Evolutionary conservation across 164 flowering plant species (phyloP).

Genomic region (Buxus sempervirens): DNA sequence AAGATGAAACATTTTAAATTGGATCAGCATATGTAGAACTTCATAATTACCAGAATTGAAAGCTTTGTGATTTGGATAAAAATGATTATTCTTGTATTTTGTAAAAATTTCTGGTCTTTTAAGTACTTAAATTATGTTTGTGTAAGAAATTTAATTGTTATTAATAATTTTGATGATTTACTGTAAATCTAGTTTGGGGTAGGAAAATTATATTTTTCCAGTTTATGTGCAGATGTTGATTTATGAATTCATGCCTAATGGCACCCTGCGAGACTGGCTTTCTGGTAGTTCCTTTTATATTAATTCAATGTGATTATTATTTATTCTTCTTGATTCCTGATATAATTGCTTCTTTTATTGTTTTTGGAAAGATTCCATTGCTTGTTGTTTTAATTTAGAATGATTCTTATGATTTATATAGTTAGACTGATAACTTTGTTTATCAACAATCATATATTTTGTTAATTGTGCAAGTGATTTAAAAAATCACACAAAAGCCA

Average conservation of each 20-base stretch:
- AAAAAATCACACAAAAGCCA: no score
- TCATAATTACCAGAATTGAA: no score
- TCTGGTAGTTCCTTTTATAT: constrained; percentile 32
- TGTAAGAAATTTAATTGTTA: not conserved
- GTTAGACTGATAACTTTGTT: no score
- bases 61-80: no score
- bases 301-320: not conserved
- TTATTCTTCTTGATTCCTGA: not conserved
- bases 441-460: no score
- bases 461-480: no score
- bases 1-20: no score
- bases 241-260: constrained; percentile 68
- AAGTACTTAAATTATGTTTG: not conserved
- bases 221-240: constrained; percentile 56
- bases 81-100: no score
- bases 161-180: no score
- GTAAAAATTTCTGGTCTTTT: not conserved
- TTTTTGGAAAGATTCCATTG: not conserved
- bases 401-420: no score
- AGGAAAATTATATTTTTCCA: constrained; percentile 7
- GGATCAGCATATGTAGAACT: no score
- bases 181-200: not conserved
- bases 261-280: constrained; percentile 50
- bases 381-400: no score
- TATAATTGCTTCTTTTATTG: not conserved